Base-by-base conservation (phyloP, 495 filamentous ascomycete genomes). In the Neurospora cerealis region DNA sequence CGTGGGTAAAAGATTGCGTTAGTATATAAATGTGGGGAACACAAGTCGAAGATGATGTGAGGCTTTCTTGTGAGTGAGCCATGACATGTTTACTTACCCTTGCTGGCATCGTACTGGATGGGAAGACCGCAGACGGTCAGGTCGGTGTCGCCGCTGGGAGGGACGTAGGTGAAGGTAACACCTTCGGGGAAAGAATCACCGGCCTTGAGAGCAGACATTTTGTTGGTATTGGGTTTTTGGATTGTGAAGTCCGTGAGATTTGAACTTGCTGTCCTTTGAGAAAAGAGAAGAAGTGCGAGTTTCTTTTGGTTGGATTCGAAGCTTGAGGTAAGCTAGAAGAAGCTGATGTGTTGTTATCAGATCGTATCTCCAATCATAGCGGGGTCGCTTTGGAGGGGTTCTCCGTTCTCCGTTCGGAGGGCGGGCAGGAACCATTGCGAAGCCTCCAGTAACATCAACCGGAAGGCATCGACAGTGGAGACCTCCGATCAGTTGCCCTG, bases 171-270 rank as follows among this genome's bases (percentile, higher is more conserved):
- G 83, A 97, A 97, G 76, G 84, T 84, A 21, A 97, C 92, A 75
- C 86, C 91, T 72, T 87, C 79, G 79, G 95, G 95, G 87, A 98
- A 96, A 80, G 85, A 86, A 81, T 96, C 92, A 79, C 94, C 95
- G 78, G 88, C 85, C 78, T 93, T 90, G 83, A 95, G 87, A 75
- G 86, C 84, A 83, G 92, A 81, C 93, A 94, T 94, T 81, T 78
- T 89, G 77, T 19, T 66, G 54, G 46, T 60, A 13, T 13, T 60
- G 28, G 38, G 17, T 48, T 37, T 66, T 62, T 15, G 69, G 34
- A 60, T 37, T 34, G 39, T 36, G 21, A 40, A 74, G 36, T 69
- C 71, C 48, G 21, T 60, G 11, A 28, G 69, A 32, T 62, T 40
- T 15, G 37, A 39, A 7, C 1, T 62, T 15, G 24, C 24, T 54